Conservation (phyloP, 139 green algal species). For the Chlamydomonas incerta region DNA sequence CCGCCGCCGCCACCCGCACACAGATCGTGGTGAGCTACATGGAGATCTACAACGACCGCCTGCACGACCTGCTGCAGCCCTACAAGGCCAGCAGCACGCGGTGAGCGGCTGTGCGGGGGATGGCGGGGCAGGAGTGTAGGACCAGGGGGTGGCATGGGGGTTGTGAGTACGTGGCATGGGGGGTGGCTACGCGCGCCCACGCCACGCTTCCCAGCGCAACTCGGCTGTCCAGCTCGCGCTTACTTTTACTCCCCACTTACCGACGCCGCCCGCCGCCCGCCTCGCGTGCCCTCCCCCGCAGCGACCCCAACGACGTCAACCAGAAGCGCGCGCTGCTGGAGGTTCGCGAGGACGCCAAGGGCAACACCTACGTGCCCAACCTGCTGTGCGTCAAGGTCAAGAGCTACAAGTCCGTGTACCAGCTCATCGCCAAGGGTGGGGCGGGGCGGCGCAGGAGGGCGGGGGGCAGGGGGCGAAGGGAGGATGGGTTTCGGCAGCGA, state of each 20-base stretch:
- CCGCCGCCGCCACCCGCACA: too few relatives aligned
- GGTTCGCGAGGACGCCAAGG: slow-evolving; percentile 58
- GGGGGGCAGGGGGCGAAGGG: background rate
- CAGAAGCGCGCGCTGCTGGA: slow-evolving; percentile 64
- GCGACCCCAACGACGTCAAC: slow-evolving; percentile 51
- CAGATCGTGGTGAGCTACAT: slow-evolving; percentile 66
- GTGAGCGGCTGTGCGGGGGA: slow-evolving; percentile 35
- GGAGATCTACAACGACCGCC: slow-evolving; percentile 84
- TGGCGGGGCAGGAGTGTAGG: background rate
- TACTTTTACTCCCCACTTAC: too few relatives aligned
- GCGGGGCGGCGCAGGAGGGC: background rate
- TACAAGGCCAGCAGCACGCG: slow-evolving; percentile 65
- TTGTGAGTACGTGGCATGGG: too few relatives aligned
- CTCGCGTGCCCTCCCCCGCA: background rate
- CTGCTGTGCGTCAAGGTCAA: slow-evolving; percentile 65
- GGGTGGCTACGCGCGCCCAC: too few relatives aligned
- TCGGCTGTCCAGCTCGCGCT: too few relatives aligned
- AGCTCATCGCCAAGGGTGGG: slow-evolving; percentile 55
- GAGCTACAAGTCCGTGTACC: slow-evolving; percentile 53
- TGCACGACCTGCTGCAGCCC: slow-evolving; percentile 80
- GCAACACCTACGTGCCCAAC: slow-evolving; percentile 63
- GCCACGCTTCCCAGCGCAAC: too few relatives aligned
- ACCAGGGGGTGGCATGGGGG: too few relatives aligned
- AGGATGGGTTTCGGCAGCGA: background rate
- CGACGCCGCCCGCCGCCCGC: too few relatives aligned